Evolutionary conservation across 176 grass and related monocot species (phyloP), one percentile per base, ranked within the genome.

Genomic region (Paspalum notatum): DNA sequence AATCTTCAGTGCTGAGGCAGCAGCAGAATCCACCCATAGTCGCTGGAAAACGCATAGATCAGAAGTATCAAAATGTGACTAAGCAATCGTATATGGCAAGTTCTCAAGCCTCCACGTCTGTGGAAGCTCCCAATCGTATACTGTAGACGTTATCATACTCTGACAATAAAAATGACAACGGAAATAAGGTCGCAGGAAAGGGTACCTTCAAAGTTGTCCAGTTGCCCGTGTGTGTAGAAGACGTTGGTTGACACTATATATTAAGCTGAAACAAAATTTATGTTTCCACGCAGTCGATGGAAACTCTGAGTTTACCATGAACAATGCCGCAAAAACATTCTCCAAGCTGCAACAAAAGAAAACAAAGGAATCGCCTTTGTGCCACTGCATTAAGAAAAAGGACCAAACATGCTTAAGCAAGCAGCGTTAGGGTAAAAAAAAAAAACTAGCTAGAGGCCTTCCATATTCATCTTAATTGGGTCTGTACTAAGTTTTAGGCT

Each of bases 11-110:
- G 72, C 88, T 89, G 25, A 80, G 74, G 70, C 94, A 93, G 60
- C 94, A 97, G 70, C 91, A 97, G 75, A 93, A 91, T 61, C 86
- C 94, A 63, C 91, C 85, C 94, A 97, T 97, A 52, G 76, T 75
- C 65, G 52, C 85, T 80, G 60, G n/a, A 77, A 82, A 83, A 8
- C 39, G 26, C 21, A 76, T 10, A 51, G 5, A 71, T 71, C 3
- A 50, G 16, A 72, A 80, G 45, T 66, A 72, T 79, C 66, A 85
- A 20, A 53, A 67, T 6, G 37, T 41, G 14, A 79, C 11, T 54
- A 74, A 25, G 26, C 16, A 13, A 16, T 49, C 5, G 14, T 12
- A 70, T 26, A 42, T 8, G 26, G 21, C 1, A 15, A 50, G 42
- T 68, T 60, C 7, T 5, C 1, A 71, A 71, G 62, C 15, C 52